Percentiles rank a stretch among this genome's conserved stretches.
These are phyloP conservation scores for Rutstroemia sp. DNA, from an alignment of 2,329 filamentous ascomycete species.

Conservation along the genomic window DNA sequence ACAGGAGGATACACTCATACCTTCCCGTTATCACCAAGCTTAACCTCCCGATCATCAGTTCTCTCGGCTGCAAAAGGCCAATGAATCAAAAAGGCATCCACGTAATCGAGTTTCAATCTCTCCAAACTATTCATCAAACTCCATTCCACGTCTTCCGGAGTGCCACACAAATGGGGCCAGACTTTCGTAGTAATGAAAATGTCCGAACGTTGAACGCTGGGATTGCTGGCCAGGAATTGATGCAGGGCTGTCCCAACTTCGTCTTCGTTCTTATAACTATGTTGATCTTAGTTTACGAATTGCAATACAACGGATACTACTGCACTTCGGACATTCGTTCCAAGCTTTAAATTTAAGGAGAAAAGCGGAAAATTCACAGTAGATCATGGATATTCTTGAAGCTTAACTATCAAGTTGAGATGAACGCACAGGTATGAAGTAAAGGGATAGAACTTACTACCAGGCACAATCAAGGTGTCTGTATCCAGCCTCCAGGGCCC, in stretches of 20 bases:
- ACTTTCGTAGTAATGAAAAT: conserved; percentile 27
- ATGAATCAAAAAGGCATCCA: conserved; percentile 77
- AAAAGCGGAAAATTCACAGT: neutral
- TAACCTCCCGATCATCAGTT: conserved; percentile 56
- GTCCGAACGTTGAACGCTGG: conserved; percentile 49
- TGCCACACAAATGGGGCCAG: conserved; percentile 56
- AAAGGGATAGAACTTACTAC: conserved; percentile 34
- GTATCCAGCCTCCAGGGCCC: conserved; percentile 60
- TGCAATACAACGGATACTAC: neutral
- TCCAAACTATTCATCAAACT: conserved; percentile 65
- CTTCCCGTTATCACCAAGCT: conserved; percentile 44
- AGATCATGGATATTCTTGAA: neutral
- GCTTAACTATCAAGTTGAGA: neutral
- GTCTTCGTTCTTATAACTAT: conserved; percentile 66
- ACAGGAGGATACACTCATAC: conserved; percentile 23
- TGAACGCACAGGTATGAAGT: neutral
- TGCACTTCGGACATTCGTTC: neutral
- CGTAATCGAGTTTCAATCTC: conserved; percentile 67
- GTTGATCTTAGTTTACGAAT: neutral
- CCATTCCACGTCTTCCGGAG: conserved; percentile 53
- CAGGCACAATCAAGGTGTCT: conserved; percentile 63
- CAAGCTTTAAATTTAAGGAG: neutral
- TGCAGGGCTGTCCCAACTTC: conserved; percentile 73
- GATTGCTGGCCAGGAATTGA: conserved; percentile 52
- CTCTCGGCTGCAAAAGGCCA: conserved; percentile 77